Evolutionary conservation across 805 yeast genomes (phyloP).

Genomic region (Torulaspora indica): DNA sequence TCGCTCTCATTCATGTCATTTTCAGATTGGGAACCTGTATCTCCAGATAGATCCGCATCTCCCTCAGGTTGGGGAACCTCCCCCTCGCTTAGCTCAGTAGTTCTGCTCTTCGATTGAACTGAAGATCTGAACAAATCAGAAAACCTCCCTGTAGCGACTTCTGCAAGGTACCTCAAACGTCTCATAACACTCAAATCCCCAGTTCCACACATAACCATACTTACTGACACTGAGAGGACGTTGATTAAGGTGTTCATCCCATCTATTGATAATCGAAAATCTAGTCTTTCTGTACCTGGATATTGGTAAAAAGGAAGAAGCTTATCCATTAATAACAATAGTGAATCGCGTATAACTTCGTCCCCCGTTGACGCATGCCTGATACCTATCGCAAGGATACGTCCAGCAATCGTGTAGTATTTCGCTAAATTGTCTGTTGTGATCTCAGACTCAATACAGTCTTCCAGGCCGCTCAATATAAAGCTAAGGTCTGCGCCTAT

Average conservation of each 20-base stretch:
- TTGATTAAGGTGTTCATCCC: constrained; percentile 55
- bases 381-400: constrained; percentile 68
- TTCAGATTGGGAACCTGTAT: neutral
- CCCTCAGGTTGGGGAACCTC: constrained; percentile 3
- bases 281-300: constrained; percentile 46
- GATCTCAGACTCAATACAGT: constrained; percentile 25
- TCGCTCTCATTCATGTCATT: constrained; percentile 9
- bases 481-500: constrained; percentile 42
- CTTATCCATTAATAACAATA: constrained; percentile 27
- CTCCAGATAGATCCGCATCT: constrained; percentile 7
- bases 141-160: constrained; percentile 41
- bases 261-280: constrained; percentile 48
- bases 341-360: constrained; percentile 46
- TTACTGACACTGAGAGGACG: constrained; percentile 55
- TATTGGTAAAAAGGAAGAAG: constrained; percentile 33
- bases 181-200: constrained; percentile 80
- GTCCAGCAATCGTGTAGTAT: constrained; percentile 67
- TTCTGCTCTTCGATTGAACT: neutral
- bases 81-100: neutral
- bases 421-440: constrained; percentile 60
- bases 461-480: constrained; percentile 20
- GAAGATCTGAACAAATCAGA: constrained; percentile 24
- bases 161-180: constrained; percentile 66
- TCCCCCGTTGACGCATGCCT: constrained; percentile 69
- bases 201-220: constrained; percentile 83